phyloP scores from a whole-genome alignment of 192 early-diverging fungal species.

The Entomortierella chlamydospora region DNA sequence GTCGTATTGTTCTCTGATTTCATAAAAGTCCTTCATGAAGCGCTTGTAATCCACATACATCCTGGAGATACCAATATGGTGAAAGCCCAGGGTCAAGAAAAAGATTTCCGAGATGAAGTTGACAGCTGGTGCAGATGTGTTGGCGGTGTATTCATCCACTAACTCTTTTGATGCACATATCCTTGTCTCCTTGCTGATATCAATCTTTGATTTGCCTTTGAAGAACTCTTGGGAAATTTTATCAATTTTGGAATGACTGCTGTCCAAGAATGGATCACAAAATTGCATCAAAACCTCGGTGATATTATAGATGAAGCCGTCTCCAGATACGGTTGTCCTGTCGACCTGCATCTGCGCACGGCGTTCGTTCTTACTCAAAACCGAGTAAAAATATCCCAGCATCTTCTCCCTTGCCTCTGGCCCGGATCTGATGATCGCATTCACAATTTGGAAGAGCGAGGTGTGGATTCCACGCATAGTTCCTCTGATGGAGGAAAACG shows the following conservation, averaged over 20 bases:
- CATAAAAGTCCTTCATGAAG: slow-evolving; percentile 74
- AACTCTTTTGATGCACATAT: slow-evolving; percentile 80
- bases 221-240: slow-evolving; percentile 41
- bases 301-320: slow-evolving; percentile 90
- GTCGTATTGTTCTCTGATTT: slow-evolving; percentile 75
- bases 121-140: slow-evolving; percentile 31
- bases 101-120: slow-evolving; percentile 96
- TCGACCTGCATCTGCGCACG: slow-evolving; percentile 88
- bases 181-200: slow-evolving; percentile 79
- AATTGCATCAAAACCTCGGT: slow-evolving; percentile 72
- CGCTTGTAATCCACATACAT: slow-evolving; percentile 75
- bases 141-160: slow-evolving; percentile 69
- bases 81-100: slow-evolving; percentile 77
- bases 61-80: slow-evolving; percentile 86
- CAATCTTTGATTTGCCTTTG: slow-evolving; percentile 64
- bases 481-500: slow-evolving; percentile 68
- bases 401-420: slow-evolving; percentile 67
- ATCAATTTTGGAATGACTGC: slow-evolving; percentile 71
- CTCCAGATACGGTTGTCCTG: slow-evolving; percentile 74
- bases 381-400: slow-evolving; percentile 74
- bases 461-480: slow-evolving; percentile 68
- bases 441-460: slow-evolving; percentile 62
- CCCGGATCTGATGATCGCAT: slow-evolving; percentile 76
- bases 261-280: slow-evolving; percentile 89
- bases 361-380: slow-evolving; percentile 73